Percentiles rank a stretch among this genome's conserved stretches.
These are phyloP conservation scores for Podosphaera xanthii DNA, from an alignment of 2,329 filamentous ascomycete species.

Conservation along the genomic window DNA sequence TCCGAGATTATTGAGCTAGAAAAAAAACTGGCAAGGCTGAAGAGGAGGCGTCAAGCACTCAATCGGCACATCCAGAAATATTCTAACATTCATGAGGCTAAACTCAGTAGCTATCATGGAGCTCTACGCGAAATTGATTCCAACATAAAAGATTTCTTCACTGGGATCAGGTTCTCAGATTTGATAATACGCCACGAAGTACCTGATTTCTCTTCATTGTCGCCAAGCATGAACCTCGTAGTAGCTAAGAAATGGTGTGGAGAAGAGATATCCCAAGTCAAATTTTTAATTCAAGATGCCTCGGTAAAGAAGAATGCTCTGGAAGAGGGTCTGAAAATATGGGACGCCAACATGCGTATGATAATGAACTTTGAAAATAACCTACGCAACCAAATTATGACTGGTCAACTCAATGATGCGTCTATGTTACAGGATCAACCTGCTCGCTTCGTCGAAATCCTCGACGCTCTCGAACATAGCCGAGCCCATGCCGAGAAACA, in stretches of 20 bases:
- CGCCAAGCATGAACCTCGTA: constrained; percentile 40
- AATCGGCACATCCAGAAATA: constrained; percentile 36
- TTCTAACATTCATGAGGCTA: constrained; percentile 42
- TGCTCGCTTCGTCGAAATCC: constrained; percentile 30
- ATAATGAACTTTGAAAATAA: constrained; percentile 42
- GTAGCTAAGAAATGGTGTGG: constrained; percentile 54
- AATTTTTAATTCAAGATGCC: constrained; percentile 30
- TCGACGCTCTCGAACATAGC: constrained; percentile 29
- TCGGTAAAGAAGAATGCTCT: constrained; percentile 40
- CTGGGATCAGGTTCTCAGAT: constrained; percentile 22
- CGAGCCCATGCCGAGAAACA: constrained; percentile 32
- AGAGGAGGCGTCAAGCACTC: constrained; percentile 34
- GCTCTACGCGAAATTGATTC: constrained; percentile 42
- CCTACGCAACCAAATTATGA: constrained; percentile 32
- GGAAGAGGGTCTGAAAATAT: constrained; percentile 41
- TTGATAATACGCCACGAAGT: constrained; percentile 14
- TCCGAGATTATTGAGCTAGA: constrained; percentile 43
- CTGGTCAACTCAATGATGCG: constrained; percentile 16
- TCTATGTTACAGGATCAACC: constrained; percentile 24
- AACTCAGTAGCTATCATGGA: constrained; percentile 47
- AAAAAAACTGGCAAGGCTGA: constrained; percentile 36
- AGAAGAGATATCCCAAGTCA: constrained; percentile 32
- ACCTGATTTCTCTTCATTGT: constrained; percentile 30
- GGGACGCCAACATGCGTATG: constrained; percentile 36
- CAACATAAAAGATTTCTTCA: constrained; percentile 36